phyloP scores from a whole-genome alignment of 345 rosid species.

The Trapa incisa region DNA sequence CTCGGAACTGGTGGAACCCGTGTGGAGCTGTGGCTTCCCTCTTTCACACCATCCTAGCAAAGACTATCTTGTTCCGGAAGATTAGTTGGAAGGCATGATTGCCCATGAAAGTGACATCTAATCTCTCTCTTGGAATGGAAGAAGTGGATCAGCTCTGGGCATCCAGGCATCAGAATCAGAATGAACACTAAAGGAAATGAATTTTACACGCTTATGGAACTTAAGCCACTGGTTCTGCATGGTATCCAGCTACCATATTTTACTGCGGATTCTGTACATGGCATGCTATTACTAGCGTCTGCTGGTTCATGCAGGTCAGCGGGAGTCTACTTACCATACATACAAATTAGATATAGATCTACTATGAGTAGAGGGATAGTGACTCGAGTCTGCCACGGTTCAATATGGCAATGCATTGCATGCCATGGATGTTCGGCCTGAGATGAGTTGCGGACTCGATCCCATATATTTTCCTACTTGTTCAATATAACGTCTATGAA shows the following conservation, averaged over 20 bases:
- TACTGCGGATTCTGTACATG: background rate
- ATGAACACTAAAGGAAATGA: background rate
- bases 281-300: background rate
- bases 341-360: background rate
- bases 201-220: background rate
- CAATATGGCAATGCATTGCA: background rate
- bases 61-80: background rate
- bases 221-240: background rate
- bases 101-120: background rate
- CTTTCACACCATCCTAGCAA: constrained; percentile 19
- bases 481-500: background rate
- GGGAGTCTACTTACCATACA: background rate
- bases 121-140: background rate
- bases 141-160: background rate
- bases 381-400: background rate
- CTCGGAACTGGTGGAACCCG: constrained; percentile 79
- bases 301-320: background rate
- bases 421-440: background rate
- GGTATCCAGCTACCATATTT: background rate
- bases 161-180: background rate
- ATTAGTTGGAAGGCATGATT: background rate
- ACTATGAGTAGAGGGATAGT: background rate
- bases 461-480: background rate
- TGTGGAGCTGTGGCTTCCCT: constrained; percentile 78
- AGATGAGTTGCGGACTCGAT: background rate